Base-by-base conservation (phyloP, 108 stramenopile species). In the Chaetoceros tenuissimus region DNA sequence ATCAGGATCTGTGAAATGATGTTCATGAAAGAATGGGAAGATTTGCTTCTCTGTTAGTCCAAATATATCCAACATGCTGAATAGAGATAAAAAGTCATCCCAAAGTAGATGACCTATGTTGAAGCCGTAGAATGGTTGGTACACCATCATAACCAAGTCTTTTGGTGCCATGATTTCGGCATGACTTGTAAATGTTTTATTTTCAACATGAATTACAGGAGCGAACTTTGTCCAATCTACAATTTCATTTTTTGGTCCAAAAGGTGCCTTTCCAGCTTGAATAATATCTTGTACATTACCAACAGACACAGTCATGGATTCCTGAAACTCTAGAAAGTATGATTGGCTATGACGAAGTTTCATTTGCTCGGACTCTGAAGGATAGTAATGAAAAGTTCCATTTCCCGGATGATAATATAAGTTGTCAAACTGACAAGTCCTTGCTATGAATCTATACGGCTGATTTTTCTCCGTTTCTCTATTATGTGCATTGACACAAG, bases 31-130 rank as follows among this genome's bases (percentile, higher is more conserved):
- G 13, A 40, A 10, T 10, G 5, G 34, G 5, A 13, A 10, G 34
- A 40, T 40, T 21, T 53, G 10, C 23, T 28, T 8, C 23, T 53
- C 53, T 18, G 20, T 25, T 5, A 28, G 27, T 24, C 7, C 20
- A 24, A 53, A 53, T 25, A 53, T 24, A 18, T 53, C 25, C 18
- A 60, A 1, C 19, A 48, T 0, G 16, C 46, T 1, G 1, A 2
- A 3, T 28, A 57, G 27, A n/a, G 24, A 13, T n/a, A 34, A 25
- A 1, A 28, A 24, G 20, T 68, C 26, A 31, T 43, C 26, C 40
- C 31, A 24, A 25, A 46, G 2, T 27, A 57, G 1, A 54, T 46
- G 28, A 31, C 54, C 17, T 50, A 53, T 26, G 25, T 53, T 53
- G 34, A 40, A 40, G 13, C 34, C 13, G 34, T 40, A 40, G 13